Base-by-base conservation (phyloP, 768 basidiomycete species). In the Russula brevipes region DNA sequence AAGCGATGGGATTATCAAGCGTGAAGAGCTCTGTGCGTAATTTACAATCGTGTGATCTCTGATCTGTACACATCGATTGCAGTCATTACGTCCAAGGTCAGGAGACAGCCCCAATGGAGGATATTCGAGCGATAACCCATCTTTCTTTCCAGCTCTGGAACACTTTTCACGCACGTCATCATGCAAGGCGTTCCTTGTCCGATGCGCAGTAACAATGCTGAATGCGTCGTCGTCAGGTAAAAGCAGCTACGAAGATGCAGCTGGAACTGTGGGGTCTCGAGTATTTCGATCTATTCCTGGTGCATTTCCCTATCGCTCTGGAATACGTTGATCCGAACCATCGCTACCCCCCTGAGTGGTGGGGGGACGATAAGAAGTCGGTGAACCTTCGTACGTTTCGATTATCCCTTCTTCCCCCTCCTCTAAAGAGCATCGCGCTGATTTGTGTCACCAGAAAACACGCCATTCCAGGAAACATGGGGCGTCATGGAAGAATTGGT, bases 231-330 rank as follows among this genome's bases (percentile, higher is more conserved):
- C 19, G 36, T 46, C 31, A 88, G 80, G 88, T 83, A 60, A 82
- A 82, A 71, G 71, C 75, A 38, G 69, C 82, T 9, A 74, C 81
- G 45, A 82, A 81, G 72, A 79, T 78, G 75, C 91, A 93, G 70
- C 84, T 96, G 19, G 76, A 76, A 5, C 80, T 84, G 69, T 96
- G 93, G 93, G 89, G 89, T 33, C 77, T 95, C 49, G 88, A 89
- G 31, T 91, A 89, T 73, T 91, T 91, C 71, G 89, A 91, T 69
- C 76, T 91, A 52, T 91, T 83, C 80, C 76, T 89, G 46, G 77
- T 94, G 55, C 94, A 95, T 74, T 94, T 94, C 81, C 93, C 93
- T 24, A 79, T 94, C 66, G 76, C 92, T 35, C 78, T 96, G 66
- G 72, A 85, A 73, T 92, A 93, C 69, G 88, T 94, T 56, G 88